phyloP scores from a whole-genome alignment of 164 flowering plant species.

The Piper betle region DNA sequence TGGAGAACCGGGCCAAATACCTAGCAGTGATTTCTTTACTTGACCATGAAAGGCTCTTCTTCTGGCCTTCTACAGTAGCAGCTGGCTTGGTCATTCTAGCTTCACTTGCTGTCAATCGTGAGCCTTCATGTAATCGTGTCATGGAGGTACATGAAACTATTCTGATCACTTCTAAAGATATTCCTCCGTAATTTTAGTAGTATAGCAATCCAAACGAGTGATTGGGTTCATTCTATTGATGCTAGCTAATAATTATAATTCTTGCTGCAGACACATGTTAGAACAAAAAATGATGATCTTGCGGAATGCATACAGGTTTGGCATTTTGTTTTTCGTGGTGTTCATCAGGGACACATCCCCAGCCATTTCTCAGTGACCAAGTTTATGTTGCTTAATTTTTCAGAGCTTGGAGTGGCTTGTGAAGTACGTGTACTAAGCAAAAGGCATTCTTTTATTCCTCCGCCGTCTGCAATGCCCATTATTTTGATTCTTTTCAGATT shows the following conservation, averaged over 20 bases:
- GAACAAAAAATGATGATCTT: conserved; percentile 54
- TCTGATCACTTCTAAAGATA: not conserved
- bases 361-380: not conserved
- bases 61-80: conserved; percentile 87
- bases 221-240: too few relatives aligned
- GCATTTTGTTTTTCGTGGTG: not conserved
- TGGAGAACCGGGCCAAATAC: conserved; percentile 46
- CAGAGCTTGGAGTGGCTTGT: conserved; percentile 74
- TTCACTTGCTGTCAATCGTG: conserved; percentile 32
- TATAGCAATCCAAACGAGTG: too few relatives aligned
- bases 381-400: not conserved
- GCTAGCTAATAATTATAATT: too few relatives aligned
- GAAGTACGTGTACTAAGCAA: conserved; percentile 20
- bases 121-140: conserved; percentile 35
- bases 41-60: conserved; percentile 46
- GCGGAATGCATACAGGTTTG: conserved; percentile 65
- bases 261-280: conserved; percentile 56
- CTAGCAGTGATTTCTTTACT: conserved; percentile 52
- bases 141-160: conserved; percentile 36
- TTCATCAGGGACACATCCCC: not conserved
- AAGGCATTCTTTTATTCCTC: not conserved
- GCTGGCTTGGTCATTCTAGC: conserved; percentile 75
- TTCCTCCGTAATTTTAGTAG: not conserved
- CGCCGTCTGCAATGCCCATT: not conserved
- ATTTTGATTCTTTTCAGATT: not conserved